Evolutionary conservation across 192 early-diverging fungal species (phyloP), one percentile per base, ranked within the genome.

Genomic region (Podochytrium sp.): DNA sequence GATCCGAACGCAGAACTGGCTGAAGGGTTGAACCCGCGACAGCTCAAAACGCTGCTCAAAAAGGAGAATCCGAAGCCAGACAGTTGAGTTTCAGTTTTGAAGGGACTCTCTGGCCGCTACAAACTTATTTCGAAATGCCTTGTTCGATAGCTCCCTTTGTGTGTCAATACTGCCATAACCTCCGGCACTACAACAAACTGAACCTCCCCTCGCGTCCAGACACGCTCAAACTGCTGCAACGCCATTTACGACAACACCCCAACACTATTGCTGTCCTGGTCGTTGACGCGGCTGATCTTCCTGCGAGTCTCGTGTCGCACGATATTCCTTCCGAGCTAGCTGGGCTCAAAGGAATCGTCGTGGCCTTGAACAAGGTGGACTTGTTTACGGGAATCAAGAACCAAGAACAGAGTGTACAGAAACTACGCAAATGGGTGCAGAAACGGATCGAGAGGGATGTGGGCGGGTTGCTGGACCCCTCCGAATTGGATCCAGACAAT

Each of bases 321-420:
- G 49, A 23, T 14, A 69, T 56, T 29, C 32, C 4, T 12, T n/a
- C n/a, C n/a, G 35, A 69, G 2, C 27, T 52, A 14, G n/a, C 5
- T 20, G n/a, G 49, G 10, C 5, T 23, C 30, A 18, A 30, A 35
- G 20, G 18, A 20, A n/a, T 69, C 14, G 29, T 69, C 33, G 37
- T 69, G 2, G 66, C 66, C 2, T 14, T 69, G 12, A 69, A 51
- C 34, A 69, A 69, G 37, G 34, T 69, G 14, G 66, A 69, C 30
- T 55, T 69, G 35, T 18, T 69, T 16, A 34, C 23, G 2, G 20
- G 32, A 20, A 30, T 27, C 27, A 27, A 49, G 12, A 27, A 30
- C 29, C 14, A 20, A 30, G 41, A 35, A 7, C 23, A 34, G 16
- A 18, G 58, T 10, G 33, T 37, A 29, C 12, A 7, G 25, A 41